Percentiles rank a stretch among this genome's conserved stretches.
Evolutionary conservation across 148 eudicot genomes (phyloP).

Genomic region (Pharnaceum exiguum): DNA sequence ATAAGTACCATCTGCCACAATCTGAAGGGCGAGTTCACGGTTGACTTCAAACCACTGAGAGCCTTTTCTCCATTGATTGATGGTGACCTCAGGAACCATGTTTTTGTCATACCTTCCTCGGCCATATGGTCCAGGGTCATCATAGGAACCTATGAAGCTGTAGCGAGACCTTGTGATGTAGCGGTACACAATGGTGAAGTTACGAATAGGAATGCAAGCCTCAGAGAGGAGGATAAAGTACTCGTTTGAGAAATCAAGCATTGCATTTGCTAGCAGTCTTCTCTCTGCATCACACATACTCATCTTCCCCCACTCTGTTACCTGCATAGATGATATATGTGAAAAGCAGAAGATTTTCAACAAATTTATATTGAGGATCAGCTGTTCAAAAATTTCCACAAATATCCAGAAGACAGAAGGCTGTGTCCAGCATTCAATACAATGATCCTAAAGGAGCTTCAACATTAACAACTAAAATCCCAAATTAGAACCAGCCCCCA

Average conservation of each 20-base stretch:
- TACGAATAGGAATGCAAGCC: slow-evolving; percentile 43
- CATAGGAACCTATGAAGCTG: slow-evolving; percentile 46
- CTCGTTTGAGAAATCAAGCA: slow-evolving; percentile 44
- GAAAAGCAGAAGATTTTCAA: too few relatives aligned
- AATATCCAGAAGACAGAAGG: too few relatives aligned
- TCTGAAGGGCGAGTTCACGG: slow-evolving; percentile 36
- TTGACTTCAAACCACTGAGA: slow-evolving; percentile 50
- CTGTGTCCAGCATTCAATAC: too few relatives aligned
- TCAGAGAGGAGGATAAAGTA: slow-evolving; percentile 42
- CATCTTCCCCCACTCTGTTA: slow-evolving; percentile 44
- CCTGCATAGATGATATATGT: slow-evolving; percentile 21
- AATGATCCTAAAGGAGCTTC: too few relatives aligned
- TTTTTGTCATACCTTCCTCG: slow-evolving; percentile 33
- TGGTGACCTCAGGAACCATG: slow-evolving; percentile 41
- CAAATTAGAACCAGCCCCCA: too few relatives aligned
- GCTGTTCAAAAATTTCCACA: neutral
- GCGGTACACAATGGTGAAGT: slow-evolving; percentile 36
- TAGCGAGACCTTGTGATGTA: slow-evolving; percentile 33
- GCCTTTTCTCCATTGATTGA: slow-evolving; percentile 45
- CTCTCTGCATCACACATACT: slow-evolving; percentile 58
- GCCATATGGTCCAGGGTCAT: slow-evolving; percentile 40
- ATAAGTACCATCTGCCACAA: slow-evolving; percentile 31
- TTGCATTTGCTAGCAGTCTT: slow-evolving; percentile 45
- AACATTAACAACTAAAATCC: too few relatives aligned
- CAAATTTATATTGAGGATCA: neutral